Conservation (phyloP, 1,139 yeast genomes). For the Blastobotrys illinoisensis region DNA sequence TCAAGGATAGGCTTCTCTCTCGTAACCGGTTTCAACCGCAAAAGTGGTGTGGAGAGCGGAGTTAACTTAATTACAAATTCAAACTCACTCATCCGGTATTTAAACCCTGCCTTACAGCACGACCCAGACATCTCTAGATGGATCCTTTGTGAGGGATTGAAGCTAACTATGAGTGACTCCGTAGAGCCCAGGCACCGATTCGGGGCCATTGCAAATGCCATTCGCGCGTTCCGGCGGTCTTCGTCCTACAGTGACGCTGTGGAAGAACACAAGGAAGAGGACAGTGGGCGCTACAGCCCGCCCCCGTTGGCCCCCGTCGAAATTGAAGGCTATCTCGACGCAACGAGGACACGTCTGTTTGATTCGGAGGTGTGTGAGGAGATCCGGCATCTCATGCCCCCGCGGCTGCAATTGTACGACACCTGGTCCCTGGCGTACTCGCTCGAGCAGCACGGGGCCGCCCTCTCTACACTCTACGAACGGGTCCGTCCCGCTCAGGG, state of each 20-base stretch:
- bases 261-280: constrained; percentile 2
- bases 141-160: background rate
- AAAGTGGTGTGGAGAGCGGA: background rate
- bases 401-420: constrained; percentile 68
- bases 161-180: background rate
- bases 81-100: background rate
- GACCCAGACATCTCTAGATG: background rate
- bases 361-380: constrained; percentile 62
- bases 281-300: constrained; percentile 12
- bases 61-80: background rate
- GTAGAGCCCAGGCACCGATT: constrained; percentile 4
- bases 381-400: constrained; percentile 66
- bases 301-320: constrained; percentile 45
- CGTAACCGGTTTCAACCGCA: too few relatives aligned
- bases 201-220: constrained; percentile 10
- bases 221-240: constrained; percentile 5
- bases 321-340: constrained; percentile 50
- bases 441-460: constrained; percentile 87
- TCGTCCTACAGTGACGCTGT: background rate
- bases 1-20: too few relatives aligned
- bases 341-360: constrained; percentile 55
- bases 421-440: constrained; percentile 78
- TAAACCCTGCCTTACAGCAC: background rate
- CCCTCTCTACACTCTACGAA: constrained; percentile 66
- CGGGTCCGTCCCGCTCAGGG: constrained; percentile 33